A percentile compares a stretch with the other conserved stretches of the same genome.
Conservation (phyloP, 345 rosid genomes). For the Eucalyptus microcorys region DNA sequence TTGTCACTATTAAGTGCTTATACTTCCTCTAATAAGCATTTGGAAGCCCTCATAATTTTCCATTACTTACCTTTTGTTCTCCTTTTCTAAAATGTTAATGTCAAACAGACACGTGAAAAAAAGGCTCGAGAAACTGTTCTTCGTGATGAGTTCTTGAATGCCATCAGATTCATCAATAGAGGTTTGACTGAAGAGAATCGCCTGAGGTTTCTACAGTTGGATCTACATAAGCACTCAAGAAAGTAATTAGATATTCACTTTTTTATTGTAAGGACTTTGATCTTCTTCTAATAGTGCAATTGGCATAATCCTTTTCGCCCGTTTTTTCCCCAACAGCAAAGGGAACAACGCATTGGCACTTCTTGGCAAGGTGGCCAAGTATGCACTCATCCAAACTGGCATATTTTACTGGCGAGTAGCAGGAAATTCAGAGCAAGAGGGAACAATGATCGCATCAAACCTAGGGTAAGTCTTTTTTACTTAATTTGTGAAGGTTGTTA, state of each 20-base stretch:
- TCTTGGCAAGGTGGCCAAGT: conserved; percentile 55
- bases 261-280: background rate
- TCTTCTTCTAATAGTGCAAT: background rate
- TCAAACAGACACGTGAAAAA: conserved; percentile 57
- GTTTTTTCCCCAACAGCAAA: conserved; percentile 18
- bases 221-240: conserved; percentile 66
- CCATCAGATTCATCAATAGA: conserved; percentile 54
- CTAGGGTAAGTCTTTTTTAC: conserved; percentile 35
- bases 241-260: conserved; percentile 18
- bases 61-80: background rate
- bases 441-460: conserved; percentile 8
- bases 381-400: conserved; percentile 69
- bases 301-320: background rate
- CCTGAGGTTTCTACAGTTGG: conserved; percentile 82
- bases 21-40: background rate
- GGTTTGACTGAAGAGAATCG: conserved; percentile 49
- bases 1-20: background rate
- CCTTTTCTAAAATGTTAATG: background rate
- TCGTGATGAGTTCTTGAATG: conserved; percentile 71
- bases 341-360: conserved; percentile 59
- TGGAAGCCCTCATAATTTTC: background rate
- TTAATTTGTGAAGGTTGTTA: background rate
- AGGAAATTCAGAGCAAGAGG: conserved; percentile 26
- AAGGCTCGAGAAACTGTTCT: conserved; percentile 93
- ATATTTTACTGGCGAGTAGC: conserved; percentile 53